Base-by-base conservation (phyloP, 176 grass and related monocot genomes). In the Thinopyrum elongatum region DNA sequence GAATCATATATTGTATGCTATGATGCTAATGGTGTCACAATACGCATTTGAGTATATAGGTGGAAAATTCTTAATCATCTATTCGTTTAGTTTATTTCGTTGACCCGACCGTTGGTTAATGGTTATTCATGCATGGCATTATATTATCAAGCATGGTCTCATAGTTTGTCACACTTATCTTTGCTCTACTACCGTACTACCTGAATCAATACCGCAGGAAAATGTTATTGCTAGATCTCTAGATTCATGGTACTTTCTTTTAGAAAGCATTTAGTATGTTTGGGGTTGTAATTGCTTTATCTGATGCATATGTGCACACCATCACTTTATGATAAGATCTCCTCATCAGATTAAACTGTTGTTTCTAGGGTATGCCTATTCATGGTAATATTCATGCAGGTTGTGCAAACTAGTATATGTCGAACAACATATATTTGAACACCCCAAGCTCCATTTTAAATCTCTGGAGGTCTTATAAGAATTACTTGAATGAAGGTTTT, bases 61-160 rank as follows among this genome's bases (percentile, higher is more conserved):
- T 63, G 19, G 19, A 47, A 79, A 61, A 36, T n/a, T 25, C 55
- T 26, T 70, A 25, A 78, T 44, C 36, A 30, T 60, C 71, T 62
- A 33, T 19, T 34, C 7, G 49, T 39, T 29, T 51, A 38, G 34
- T 80, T n/a, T 3, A 13, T 49, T 77, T 74, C 29, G 39, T 81
- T 51, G 10, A 14, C 19, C 63, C 3, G 51, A 35, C 71, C 3
- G 22, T 78, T 63, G 4, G 15, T 61, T 83, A 44, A 55, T 55
- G 55, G 55, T 58, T 58, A 53, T 80, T 73, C 61, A 60, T 76
- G 62, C 47, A 61, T 88, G 33, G 10, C 58, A 49, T 87, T 69
- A 57, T 10, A 76, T 66, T 67, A 69, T 67, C 44, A 42, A 28
- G 74, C 21, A 39, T 76, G 30, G 27, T 12, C 26, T 58, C 55